Evolutionary conservation across 768 basidiomycete genomes (phyloP).

Genomic region (Suillus americanus): DNA sequence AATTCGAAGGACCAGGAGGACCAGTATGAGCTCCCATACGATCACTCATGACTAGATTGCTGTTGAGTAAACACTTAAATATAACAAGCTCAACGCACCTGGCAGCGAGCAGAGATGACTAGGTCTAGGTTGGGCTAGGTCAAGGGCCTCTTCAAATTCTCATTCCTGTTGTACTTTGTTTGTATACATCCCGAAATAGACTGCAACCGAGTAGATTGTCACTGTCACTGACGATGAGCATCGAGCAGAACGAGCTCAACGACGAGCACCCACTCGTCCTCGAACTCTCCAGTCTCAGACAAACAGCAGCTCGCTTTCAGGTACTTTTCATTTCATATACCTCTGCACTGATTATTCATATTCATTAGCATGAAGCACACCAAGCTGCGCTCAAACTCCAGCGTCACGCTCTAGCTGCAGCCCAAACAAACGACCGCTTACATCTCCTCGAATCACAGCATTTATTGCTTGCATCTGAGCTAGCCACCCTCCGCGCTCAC

Average conservation of each 20-base stretch:
- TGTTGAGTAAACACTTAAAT: background rate
- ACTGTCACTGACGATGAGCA: background rate
- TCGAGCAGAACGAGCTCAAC: constrained; percentile 9
- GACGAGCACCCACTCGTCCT: constrained; percentile 45
- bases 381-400: constrained; percentile 66
- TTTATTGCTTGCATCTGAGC: constrained; percentile 51
- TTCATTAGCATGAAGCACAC: constrained; percentile 65
- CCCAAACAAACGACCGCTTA: constrained; percentile 44
- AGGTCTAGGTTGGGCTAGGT: background rate
- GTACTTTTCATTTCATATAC: constrained; percentile 25
- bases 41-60: background rate
- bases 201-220: constrained; percentile 14
- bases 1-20: constrained; percentile 27
- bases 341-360: background rate
- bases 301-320: constrained; percentile 51
- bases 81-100: constrained; percentile 3
- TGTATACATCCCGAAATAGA: constrained; percentile 16
- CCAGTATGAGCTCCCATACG: background rate
- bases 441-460: constrained; percentile 60
- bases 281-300: constrained; percentile 46
- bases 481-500: constrained; percentile 52
- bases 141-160: constrained; percentile 7
- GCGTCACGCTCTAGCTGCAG: constrained; percentile 44
- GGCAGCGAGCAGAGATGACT: background rate
- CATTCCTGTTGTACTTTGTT: constrained; percentile 15